These are phyloP conservation scores for Magnaporthiopsis incrustans DNA, from an alignment of 2,329 filamentous ascomycete species.

Conservation along the genomic window DNA sequence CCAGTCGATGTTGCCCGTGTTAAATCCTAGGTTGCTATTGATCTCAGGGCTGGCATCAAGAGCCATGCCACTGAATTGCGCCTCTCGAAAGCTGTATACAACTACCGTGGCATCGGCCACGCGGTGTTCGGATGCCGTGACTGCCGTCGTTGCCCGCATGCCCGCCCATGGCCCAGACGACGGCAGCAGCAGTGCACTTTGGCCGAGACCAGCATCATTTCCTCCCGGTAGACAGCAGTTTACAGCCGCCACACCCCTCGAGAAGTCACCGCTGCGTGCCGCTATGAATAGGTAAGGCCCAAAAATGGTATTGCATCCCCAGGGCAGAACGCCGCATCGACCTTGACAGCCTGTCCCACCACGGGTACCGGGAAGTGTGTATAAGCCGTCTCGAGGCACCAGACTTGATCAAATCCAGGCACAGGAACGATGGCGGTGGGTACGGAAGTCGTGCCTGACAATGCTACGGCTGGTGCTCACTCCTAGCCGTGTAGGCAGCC, in stretches of 20 bases:
- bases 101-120: background rate
- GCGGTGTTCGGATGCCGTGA: background rate
- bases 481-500: slow-evolving; percentile 43
- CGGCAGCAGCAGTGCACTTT: no score
- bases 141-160: background rate
- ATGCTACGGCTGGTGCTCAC: slow-evolving; percentile 49
- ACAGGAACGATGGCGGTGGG: slow-evolving; percentile 52
- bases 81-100: no score
- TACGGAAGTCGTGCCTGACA: slow-evolving; percentile 50
- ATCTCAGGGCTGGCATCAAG: no score
- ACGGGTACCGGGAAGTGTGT: slow-evolving; percentile 16
- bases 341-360: slow-evolving; percentile 36
- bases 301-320: slow-evolving; percentile 18
- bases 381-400: slow-evolving; percentile 16
- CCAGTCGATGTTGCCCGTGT: no score
- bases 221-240: background rate
- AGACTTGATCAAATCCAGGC: slow-evolving; percentile 36
- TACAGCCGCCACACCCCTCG: background rate
- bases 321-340: slow-evolving; percentile 38
- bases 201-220: no score
- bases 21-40: no score
- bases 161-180: background rate
- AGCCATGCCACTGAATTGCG: background rate
- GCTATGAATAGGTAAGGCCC: background rate
- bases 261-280: no score